Conservation (phyloP, 2,329 filamentous ascomycete genomes). For the Penicillium paneum region DNA sequence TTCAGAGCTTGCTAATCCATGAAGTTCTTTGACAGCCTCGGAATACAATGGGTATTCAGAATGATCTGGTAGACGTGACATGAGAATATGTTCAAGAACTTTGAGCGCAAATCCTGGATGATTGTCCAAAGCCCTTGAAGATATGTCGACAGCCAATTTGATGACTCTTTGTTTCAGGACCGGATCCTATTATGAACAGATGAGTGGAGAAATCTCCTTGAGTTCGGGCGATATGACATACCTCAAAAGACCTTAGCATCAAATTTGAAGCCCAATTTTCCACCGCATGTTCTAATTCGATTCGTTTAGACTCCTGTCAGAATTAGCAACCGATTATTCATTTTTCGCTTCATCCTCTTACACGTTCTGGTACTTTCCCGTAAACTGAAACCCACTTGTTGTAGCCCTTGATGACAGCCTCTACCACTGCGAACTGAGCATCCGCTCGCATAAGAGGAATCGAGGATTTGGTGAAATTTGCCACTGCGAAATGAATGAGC, state of each 20-base stretch:
- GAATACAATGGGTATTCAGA: conserved; percentile 71
- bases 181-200: conserved; percentile 59
- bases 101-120: conserved; percentile 80
- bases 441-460: conserved; percentile 66
- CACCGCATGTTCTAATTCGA: conserved; percentile 37
- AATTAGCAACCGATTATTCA: conserved; percentile 5
- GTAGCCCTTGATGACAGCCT: conserved; percentile 84
- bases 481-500: conserved; percentile 23
- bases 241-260: conserved; percentile 42
- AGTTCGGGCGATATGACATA: conserved; percentile 9
- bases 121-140: conserved; percentile 73
- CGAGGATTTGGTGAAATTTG: conserved; percentile 41
- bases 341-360: conserved; percentile 20
- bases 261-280: conserved; percentile 43
- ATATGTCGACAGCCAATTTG: conserved; percentile 79
- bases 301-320: conserved; percentile 37
- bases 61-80: conserved; percentile 72
- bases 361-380: conserved; percentile 51
- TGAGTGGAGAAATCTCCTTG: neutral
- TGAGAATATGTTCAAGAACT: conserved; percentile 85
- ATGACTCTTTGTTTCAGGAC: conserved; percentile 77
- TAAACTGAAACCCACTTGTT: conserved; percentile 68
- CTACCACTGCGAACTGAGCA: conserved; percentile 83
- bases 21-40: conserved; percentile 85
- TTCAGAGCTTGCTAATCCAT: conserved; percentile 79